phyloP scores from a whole-genome alignment of 1,139 yeast species.

The Suhomyces choctaworum region DNA sequence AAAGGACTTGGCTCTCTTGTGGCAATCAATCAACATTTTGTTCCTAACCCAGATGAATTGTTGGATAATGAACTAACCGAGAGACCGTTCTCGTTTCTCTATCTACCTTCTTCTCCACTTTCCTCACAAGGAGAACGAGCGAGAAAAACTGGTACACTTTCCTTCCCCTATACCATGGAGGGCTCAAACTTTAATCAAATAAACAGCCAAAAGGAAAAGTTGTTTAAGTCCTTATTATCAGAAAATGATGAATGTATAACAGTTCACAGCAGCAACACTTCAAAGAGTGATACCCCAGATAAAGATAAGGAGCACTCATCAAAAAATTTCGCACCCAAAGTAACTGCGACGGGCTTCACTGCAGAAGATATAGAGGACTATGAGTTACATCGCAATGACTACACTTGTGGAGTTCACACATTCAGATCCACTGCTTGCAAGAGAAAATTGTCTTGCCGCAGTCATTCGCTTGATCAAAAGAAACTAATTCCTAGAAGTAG shows the following conservation, averaged over 20 bases:
- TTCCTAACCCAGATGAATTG: no score
- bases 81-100: not conserved
- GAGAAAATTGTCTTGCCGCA: conserved; percentile 17
- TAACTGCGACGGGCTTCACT: not conserved
- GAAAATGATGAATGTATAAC: no score
- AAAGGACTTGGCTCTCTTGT: no score
- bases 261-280: no score
- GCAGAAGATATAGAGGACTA: conserved; percentile 4
- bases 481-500: conserved; percentile 12
- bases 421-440: conserved; percentile 15
- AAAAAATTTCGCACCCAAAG: conserved; percentile 2
- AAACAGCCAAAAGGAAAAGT: no score
- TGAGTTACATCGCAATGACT: conserved; percentile 16
- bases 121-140: not conserved
- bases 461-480: conserved; percentile 16
- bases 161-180: no score
- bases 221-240: no score
- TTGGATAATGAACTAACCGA: no score
- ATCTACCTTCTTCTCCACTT: conserved; percentile 6
- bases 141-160: conserved; percentile 2
- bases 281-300: not conserved
- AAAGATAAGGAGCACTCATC: not conserved
- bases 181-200: no score
- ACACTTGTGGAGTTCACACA: conserved; percentile 21
- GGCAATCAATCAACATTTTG: no score